phyloP scores from a whole-genome alignment of 164 flowering plant genomes.

The Dillenia suffruticosa region DNA sequence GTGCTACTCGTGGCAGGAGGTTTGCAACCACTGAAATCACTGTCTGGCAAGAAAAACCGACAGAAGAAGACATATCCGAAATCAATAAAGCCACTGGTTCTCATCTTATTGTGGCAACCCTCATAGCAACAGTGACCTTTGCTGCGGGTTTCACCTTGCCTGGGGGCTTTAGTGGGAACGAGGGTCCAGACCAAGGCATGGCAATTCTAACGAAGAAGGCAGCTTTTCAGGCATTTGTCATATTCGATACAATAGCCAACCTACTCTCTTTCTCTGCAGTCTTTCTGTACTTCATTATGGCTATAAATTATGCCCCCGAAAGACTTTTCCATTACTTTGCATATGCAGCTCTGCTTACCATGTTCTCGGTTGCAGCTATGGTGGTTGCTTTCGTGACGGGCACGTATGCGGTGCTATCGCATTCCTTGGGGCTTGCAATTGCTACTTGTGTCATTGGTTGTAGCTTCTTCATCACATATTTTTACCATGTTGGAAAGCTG shows the following conservation, averaged over 20 bases:
- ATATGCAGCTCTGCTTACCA: background rate
- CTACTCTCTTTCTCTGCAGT: background rate
- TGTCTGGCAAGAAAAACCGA: too few species aligned
- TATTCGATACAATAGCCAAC: conserved; percentile 5
- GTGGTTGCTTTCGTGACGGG: conserved; percentile 9
- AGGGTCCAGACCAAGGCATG: conserved; percentile 1
- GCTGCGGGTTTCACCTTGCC: conserved; percentile 11
- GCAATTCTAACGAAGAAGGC: background rate
- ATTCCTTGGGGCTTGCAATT: background rate
- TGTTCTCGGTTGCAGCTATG: background rate
- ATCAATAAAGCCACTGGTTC: background rate
- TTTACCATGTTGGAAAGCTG: too few species aligned
- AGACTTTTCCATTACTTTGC: background rate
- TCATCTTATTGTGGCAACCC: conserved; percentile 1
- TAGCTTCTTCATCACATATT: too few species aligned
- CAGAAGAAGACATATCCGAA: too few species aligned
- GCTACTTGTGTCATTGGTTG: background rate
- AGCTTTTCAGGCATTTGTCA: conserved; percentile 2
- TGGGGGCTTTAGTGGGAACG: conserved; percentile 2
- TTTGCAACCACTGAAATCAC: too few species aligned
- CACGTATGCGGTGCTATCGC: background rate
- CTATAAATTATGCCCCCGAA: background rate
- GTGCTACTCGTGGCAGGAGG: too few species aligned
- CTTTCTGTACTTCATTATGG: background rate
- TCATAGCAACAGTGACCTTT: conserved; percentile 4